Base-by-base conservation (phyloP, 768 basidiomycete species). In the Hebeloma cylindrosporum region DNA sequence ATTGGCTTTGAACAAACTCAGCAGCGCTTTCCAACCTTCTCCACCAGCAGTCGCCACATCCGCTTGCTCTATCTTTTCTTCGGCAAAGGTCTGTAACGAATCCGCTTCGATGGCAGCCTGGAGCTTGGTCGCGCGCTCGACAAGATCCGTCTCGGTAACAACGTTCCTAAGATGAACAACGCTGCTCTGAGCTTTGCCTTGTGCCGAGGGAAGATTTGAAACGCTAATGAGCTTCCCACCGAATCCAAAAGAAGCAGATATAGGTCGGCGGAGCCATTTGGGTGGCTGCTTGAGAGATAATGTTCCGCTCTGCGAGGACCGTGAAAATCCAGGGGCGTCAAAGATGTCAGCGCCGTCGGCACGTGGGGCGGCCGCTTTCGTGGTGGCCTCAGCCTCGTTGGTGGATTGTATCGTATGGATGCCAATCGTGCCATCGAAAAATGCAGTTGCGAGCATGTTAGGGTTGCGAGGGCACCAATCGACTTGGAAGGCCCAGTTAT, bases 401-500 rank as follows among this genome's bases (percentile, higher is more conserved):
- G 91, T 96, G 2, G 88, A 83, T 61, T 97, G 95, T 42, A 97
- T 80, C 11, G 91, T 91, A 62, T 97, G 93, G 26, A 99, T 82
- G 27, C 86, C 87, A 54, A 98, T 83, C 2, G 90, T 93, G 10
- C 94, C 95, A 52, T 96, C 94, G 67, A 95, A 95, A 66, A 91
- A 94, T 2, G 93, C 93, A 2, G 93, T 85, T 0, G 93, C 92
- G 29, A 98, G 79, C 33, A 96, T 74, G 57, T 92, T 88, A 1
- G 94, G 50, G 49, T 83, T 82, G 42, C 90, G 87, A 8, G 94
- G 95, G 60, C 91, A 95, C 89, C 92, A 97, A 44, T 93, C 82
- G 8, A 93, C 88, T 68, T 97, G 90, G 85, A 98, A 98, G 0
- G 93, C 88, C 95, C 95, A 97, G 69, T 97, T 96, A 53, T 85